Conservation (phyloP, 2,329 filamentous ascomycete genomes). For the Talaromyces piceae region DNA sequence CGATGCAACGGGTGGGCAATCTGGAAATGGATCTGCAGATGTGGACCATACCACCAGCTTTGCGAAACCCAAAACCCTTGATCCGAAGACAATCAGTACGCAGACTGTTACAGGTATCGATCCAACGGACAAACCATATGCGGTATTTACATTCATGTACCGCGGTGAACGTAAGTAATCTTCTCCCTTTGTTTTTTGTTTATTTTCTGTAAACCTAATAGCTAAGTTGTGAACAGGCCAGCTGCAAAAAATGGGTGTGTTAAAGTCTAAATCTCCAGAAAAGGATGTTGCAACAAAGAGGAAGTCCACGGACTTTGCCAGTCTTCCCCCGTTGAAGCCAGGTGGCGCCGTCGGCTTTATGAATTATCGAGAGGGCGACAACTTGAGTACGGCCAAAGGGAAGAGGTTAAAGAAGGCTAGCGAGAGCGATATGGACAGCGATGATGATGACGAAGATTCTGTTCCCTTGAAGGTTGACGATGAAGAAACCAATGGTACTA, state of each 20-base stretch:
- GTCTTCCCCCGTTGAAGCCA: slow-evolving; percentile 73
- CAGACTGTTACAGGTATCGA: slow-evolving; percentile 99
- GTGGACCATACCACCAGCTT: slow-evolving; percentile 97
- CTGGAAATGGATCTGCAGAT: slow-evolving; percentile 56
- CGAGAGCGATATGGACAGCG: slow-evolving; percentile 65
- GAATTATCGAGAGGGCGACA: slow-evolving; percentile 67
- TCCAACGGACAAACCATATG: slow-evolving; percentile 90
- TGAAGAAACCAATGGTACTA: slow-evolving; percentile 43
- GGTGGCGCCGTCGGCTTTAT: slow-evolving; percentile 87
- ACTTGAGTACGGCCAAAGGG: slow-evolving; percentile 42
- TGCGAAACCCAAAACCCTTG: slow-evolving; percentile 89
- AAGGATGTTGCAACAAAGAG: slow-evolving; percentile 56
- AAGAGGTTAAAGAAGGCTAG: slow-evolving; percentile 52
- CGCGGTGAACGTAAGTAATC: slow-evolving; percentile 87
- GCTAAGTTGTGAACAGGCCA: slow-evolving; percentile 54
- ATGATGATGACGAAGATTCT: slow-evolving; percentile 51
- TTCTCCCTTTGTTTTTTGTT: background rate
- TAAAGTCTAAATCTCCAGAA: slow-evolving; percentile 55
- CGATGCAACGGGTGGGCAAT: slow-evolving; percentile 45
- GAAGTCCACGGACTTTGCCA: slow-evolving; percentile 80
- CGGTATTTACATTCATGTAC: slow-evolving; percentile 96
- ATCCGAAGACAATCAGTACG: slow-evolving; percentile 95
- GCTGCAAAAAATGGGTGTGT: slow-evolving; percentile 91
- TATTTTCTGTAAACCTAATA: background rate
- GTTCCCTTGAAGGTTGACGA: slow-evolving; percentile 60